A percentile compares a stretch with the other conserved stretches of the same genome.
Evolutionary conservation across 1,139 yeast species (phyloP).

Genomic region (Kodamaea anthophila): DNA sequence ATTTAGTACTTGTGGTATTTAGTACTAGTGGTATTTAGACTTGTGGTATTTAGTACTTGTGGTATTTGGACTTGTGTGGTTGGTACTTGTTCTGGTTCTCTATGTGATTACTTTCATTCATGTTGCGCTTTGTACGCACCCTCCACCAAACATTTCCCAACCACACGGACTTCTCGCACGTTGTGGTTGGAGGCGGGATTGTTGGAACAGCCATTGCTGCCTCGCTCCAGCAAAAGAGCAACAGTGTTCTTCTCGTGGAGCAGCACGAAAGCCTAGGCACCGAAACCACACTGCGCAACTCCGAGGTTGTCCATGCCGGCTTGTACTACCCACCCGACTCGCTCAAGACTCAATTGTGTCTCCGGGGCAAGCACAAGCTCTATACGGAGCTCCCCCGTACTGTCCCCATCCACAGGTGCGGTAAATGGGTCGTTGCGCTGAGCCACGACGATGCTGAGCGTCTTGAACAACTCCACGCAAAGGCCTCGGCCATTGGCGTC

Average conservation of each 20-base stretch:
- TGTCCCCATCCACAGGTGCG: constrained; percentile 41
- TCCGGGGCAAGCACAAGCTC: constrained; percentile 65
- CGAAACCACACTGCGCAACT: constrained; percentile 82
- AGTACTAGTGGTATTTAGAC: too few relatives aligned
- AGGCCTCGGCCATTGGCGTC: constrained; percentile 45
- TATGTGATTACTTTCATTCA: too few relatives aligned
- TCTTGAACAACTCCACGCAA: constrained; percentile 46
- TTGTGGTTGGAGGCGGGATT: constrained; percentile 81
- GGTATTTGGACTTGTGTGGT: too few relatives aligned
- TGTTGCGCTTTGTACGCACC: constrained; percentile 3
- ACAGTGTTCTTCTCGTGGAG: constrained; percentile 58
- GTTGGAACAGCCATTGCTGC: constrained; percentile 83
- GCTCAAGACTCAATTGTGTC: constrained; percentile 63
- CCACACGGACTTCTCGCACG: constrained; percentile 83
- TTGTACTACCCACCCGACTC: constrained; percentile 68
- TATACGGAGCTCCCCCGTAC: constrained; percentile 41
- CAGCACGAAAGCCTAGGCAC: constrained; percentile 59
- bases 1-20: too few relatives aligned
- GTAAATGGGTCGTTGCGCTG: constrained; percentile 89
- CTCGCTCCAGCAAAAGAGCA: constrained; percentile 46
- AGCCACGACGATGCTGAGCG: constrained; percentile 55
- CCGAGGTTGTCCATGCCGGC: constrained; percentile 93
- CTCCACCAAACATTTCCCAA: constrained; percentile 17
- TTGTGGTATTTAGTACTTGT: too few relatives aligned
- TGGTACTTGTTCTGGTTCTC: too few relatives aligned